Percentiles rank a stretch among this genome's conserved stretches.
Evolutionary conservation across 192 early-diverging fungal species (phyloP).

Genomic region (Gaertneriomyces sp.): DNA sequence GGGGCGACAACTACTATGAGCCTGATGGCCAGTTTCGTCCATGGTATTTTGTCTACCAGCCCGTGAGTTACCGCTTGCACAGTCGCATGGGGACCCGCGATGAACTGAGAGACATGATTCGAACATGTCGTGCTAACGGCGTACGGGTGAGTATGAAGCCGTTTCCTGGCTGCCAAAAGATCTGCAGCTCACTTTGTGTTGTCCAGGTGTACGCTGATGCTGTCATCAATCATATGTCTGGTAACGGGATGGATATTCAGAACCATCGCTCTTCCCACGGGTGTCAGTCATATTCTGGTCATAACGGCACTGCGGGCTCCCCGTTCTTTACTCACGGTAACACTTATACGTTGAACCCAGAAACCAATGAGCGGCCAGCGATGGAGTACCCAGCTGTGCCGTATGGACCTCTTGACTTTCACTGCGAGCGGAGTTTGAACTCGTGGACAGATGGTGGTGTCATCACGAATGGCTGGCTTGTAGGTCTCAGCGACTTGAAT

Average conservation of each 20-base stretch:
- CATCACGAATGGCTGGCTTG: constrained; percentile 24
- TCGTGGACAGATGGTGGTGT: constrained; percentile 5
- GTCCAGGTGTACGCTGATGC: constrained; percentile 27
- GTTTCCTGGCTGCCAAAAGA: too few species aligned
- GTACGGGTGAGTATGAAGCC: constrained; percentile 2
- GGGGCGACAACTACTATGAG: constrained; percentile 7
- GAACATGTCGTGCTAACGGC: not conserved
- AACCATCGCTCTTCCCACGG: not conserved
- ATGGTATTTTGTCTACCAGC: not conserved
- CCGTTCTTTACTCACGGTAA: constrained; percentile 30
- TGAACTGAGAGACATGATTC: not conserved
- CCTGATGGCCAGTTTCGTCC: not conserved
- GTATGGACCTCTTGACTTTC: constrained; percentile 29
- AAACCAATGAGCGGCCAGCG: constrained; percentile 15
- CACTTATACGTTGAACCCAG: constrained; percentile 13
- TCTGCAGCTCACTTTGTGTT: too few species aligned
- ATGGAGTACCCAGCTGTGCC: constrained; percentile 33
- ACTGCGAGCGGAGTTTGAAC: constrained; percentile 26
- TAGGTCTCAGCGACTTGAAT: constrained; percentile 23
- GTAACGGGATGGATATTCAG: constrained; percentile 14
- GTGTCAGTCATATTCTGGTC: too few species aligned
- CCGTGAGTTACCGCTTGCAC: not conserved
- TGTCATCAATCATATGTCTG: constrained; percentile 33
- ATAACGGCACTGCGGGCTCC: constrained; percentile 21
- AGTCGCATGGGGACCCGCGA: not conserved